phyloP scores from a whole-genome alignment of 2,329 filamentous ascomycete genomes.

The Pseudopithomyces chartarum region DNA sequence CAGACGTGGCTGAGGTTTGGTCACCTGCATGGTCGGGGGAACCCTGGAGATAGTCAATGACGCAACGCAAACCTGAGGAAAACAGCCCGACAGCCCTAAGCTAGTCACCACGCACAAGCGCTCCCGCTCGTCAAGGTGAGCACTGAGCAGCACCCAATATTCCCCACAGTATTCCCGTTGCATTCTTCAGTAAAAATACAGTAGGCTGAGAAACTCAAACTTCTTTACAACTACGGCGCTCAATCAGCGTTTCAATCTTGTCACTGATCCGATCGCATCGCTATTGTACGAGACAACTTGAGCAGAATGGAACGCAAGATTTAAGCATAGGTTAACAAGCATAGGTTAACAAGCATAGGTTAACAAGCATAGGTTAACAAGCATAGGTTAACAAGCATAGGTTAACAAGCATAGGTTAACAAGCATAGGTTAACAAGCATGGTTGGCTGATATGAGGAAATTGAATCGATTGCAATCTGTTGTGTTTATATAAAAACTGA shows the following conservation, averaged over 20 bases:
- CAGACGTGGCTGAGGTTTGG: neutral
- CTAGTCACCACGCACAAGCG: neutral
- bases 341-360: too few species aligned
- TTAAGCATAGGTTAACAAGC: too few species aligned
- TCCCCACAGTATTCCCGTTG: neutral
- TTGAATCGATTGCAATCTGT: conserved; percentile 2
- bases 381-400: too few species aligned
- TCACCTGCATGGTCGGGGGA: conserved; percentile 4
- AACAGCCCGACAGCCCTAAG: neutral
- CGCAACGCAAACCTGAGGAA: conserved; percentile 10
- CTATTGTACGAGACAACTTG: too few species aligned
- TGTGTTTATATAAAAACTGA: neutral
- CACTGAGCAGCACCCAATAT: neutral
- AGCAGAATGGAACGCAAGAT: too few species aligned
- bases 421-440: too few species aligned
- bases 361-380: too few species aligned
- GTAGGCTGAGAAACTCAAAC: too few species aligned
- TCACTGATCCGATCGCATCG: too few species aligned
- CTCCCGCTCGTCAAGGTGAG: conserved; percentile 6
- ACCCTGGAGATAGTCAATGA: neutral
- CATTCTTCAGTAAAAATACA: neutral
- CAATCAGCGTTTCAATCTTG: too few species aligned
- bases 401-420: too few species aligned
- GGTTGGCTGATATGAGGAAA: neutral
- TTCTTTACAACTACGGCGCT: too few species aligned